phyloP scores from a whole-genome alignment of 768 basidiomycete genomes.

The Termitomyces sp. region DNA sequence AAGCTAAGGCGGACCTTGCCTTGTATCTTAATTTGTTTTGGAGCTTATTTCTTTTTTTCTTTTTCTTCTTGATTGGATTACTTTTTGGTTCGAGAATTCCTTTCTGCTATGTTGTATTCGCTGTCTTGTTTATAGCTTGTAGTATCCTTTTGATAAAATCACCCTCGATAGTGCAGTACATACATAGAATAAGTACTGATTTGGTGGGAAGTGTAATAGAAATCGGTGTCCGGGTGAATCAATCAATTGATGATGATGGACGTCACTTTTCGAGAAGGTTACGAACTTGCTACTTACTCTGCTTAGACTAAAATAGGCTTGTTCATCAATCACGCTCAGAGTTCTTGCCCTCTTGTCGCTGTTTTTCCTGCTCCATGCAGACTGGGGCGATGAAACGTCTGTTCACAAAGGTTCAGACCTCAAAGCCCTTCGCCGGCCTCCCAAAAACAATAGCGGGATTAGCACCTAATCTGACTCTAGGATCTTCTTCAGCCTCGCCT shows the following conservation, averaged over 20 bases:
- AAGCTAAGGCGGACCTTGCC: constrained; percentile 32
- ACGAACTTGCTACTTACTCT: neutral
- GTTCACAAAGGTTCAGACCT: constrained; percentile 20
- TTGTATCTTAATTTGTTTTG: neutral
- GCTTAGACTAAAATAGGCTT: neutral
- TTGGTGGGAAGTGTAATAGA: neutral
- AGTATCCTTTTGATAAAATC: constrained; percentile 7
- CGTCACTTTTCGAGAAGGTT: neutral
- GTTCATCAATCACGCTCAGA: neutral
- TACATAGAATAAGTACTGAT: constrained; percentile 1
- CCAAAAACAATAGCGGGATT: constrained; percentile 18
- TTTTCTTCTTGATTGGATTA: neutral
- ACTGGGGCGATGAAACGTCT: constrained; percentile 20
- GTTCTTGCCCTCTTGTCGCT: neutral
- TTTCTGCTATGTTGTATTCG: constrained; percentile 3
- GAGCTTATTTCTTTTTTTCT: neutral
- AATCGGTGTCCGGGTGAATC: neutral
- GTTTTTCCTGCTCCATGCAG: neutral
- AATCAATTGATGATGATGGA: neutral
- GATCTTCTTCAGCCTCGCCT: constrained; percentile 16
- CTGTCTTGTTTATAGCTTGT: neutral
- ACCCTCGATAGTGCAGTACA: neutral
- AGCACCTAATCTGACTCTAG: constrained; percentile 5
- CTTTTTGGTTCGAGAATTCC: neutral
- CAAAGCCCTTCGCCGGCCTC: constrained; percentile 32